Evolutionary conservation across 169 alveolate genomes (phyloP).

Genomic region (Cryptosporidium parvum): DNA sequence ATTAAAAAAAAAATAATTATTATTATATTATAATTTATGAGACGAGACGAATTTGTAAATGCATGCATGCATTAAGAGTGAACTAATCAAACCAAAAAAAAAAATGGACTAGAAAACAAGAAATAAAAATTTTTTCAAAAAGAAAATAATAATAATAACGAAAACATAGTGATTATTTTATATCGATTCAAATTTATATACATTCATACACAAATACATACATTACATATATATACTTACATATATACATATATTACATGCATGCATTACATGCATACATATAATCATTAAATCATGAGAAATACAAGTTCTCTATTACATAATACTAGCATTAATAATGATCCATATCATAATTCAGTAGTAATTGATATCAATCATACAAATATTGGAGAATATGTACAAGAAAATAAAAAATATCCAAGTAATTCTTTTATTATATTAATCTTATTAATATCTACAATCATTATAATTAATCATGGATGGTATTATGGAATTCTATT

Average conservation of each 20-base stretch:
- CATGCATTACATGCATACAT: too few relatives aligned
- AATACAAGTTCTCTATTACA: neutral
- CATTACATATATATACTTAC: too few relatives aligned
- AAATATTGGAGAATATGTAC: conserved; percentile 24
- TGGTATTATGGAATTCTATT: conserved; percentile 3
- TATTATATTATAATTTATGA: neutral
- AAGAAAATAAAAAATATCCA: neutral
- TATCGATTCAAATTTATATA: too few relatives aligned
- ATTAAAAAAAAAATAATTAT: too few relatives aligned
- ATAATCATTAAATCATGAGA: too few relatives aligned
- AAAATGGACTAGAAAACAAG: neutral
- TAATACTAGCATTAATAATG: too few relatives aligned
- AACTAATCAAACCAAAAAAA: too few relatives aligned
- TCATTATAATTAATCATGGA: neutral
- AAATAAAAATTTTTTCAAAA: too few relatives aligned
- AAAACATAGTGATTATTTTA: too few relatives aligned
- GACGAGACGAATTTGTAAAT: neutral
- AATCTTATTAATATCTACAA: neutral
- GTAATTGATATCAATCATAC: neutral
- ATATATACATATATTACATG: too few relatives aligned
- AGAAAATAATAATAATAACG: too few relatives aligned
- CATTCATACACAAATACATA: too few relatives aligned
- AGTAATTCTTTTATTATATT: neutral
- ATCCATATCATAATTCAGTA: neutral
- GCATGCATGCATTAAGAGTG: neutral